Conservation (phyloP, 306 rosid species). For the Mucuna pruriens region DNA sequence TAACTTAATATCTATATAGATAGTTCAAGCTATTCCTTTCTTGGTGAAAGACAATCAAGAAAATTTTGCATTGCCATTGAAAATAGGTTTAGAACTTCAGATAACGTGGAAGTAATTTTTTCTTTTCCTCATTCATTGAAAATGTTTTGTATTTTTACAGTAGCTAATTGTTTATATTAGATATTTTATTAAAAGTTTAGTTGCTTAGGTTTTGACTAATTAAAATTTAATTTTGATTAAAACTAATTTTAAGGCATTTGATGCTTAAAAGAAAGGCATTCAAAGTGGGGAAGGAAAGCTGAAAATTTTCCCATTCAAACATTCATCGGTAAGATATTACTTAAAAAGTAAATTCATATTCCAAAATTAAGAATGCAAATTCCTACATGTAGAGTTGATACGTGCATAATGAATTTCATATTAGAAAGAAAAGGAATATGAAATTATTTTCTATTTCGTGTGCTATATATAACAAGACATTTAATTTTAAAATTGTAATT, state of each 20-base stretch:
- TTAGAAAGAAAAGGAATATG: background rate
- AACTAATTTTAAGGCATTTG: slow-evolving; percentile 49
- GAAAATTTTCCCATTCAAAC: background rate
- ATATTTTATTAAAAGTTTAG: background rate
- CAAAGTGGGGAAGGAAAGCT: background rate
- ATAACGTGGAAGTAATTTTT: slow-evolving; percentile 6
- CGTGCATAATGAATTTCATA: background rate
- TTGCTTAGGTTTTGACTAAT: background rate
- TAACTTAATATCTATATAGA: background rate
- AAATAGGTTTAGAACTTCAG: background rate
- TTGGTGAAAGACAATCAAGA: background rate
- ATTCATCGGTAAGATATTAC: background rate
- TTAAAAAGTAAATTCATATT: background rate
- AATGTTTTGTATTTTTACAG: background rate
- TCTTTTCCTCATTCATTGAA: background rate
- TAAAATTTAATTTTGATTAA: slow-evolving; percentile 19
- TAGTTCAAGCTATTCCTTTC: background rate
- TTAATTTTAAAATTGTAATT: background rate
- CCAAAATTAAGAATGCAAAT: background rate
- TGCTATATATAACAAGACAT: too few species aligned
- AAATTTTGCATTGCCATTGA: background rate
- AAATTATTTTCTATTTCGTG: too few species aligned
- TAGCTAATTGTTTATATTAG: background rate
- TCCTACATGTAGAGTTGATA: background rate
- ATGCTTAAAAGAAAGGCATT: background rate